Conservation (phyloP, 31 red algal genomes). For the Bonnemaisonia californica region DNA sequence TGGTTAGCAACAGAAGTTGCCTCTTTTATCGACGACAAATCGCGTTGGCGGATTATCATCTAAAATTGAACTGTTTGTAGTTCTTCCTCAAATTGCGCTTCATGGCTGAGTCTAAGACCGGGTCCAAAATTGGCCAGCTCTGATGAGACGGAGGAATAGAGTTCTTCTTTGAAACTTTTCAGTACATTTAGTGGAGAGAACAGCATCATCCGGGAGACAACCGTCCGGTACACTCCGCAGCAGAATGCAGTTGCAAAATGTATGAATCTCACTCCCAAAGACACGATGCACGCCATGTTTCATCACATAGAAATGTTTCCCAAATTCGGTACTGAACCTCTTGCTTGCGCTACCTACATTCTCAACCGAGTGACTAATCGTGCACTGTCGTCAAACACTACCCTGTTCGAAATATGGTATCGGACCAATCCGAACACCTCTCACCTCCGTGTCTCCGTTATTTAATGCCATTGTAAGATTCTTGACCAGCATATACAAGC, state of each 20-base stretch:
- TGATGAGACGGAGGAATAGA: slow-evolving; percentile 26
- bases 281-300: slow-evolving; percentile 30
- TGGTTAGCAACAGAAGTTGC: too few relatives aligned
- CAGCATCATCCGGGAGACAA: slow-evolving; percentile 29
- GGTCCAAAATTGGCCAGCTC: background rate
- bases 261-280: background rate
- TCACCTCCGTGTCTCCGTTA: slow-evolving; percentile 11
- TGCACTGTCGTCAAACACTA: background rate
- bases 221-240: slow-evolving; percentile 32
- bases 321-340: slow-evolving; percentile 18
- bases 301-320: background rate
- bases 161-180: slow-evolving; percentile 10
- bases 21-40: too few relatives aligned
- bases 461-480: slow-evolving; percentile 10
- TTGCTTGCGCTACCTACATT: slow-evolving; percentile 14
- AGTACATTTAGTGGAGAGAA: background rate
- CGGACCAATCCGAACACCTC: background rate
- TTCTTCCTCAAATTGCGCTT: background rate
- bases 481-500: slow-evolving; percentile 14
- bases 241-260: slow-evolving; percentile 32
- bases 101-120: background rate
- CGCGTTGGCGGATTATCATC: background rate
- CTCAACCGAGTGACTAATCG: slow-evolving; percentile 20
- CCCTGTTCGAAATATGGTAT: slow-evolving; percentile 11
- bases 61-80: background rate